Percentiles rank a stretch among this genome's conserved stretches.
Conservation (phyloP, 306 rosid species). For the Inga leiocalycina region DNA sequence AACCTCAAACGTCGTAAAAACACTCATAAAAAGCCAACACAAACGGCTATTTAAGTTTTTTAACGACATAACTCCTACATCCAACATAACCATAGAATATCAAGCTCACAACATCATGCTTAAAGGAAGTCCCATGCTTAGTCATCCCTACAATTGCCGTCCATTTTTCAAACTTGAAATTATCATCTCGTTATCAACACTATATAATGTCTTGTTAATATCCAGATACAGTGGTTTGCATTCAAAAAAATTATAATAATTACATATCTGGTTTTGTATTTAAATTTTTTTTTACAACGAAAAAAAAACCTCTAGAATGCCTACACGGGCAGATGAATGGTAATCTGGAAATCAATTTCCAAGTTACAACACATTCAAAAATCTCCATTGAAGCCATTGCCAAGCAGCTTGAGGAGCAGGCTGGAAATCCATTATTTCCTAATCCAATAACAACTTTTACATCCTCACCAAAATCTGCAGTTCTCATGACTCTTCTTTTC, state of each 20-base stretch:
- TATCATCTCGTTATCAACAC: background rate
- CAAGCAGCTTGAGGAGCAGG: constrained; percentile 32
- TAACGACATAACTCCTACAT: too few species aligned
- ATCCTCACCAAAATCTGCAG: background rate
- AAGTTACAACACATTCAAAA: constrained; percentile 33
- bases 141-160: background rate
- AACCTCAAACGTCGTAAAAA: too few species aligned
- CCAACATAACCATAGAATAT: too few species aligned
- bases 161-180: background rate
- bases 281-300: background rate
- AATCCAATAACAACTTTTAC: background rate
- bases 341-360: constrained; percentile 14
- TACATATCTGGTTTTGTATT: background rate
- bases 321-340: background rate
- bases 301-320: background rate
- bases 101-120: too few species aligned
- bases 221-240: background rate
- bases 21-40: too few species aligned
- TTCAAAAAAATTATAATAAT: background rate
- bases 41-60: too few species aligned
- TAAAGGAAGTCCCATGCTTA: too few species aligned
- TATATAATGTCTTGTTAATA: background rate
- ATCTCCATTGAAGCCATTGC: constrained; percentile 36
- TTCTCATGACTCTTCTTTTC: constrained; percentile 65
- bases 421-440: constrained; percentile 25